Evolutionary conservation across 2,329 filamentous ascomycete genomes (phyloP), one percentile per base, ranked within the genome.

Genomic region (Penicillium sp.): DNA sequence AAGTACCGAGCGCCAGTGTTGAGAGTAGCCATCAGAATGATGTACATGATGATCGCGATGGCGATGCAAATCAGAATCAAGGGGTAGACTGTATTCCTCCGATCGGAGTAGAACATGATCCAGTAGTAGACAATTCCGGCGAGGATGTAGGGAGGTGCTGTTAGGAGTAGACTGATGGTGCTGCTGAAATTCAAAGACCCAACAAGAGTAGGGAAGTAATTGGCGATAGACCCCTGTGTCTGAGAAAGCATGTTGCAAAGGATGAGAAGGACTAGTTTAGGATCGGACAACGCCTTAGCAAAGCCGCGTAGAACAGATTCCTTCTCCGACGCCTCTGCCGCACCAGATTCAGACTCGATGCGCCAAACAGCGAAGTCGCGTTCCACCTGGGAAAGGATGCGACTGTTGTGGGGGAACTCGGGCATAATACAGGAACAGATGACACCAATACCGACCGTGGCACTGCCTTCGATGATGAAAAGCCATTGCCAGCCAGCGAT

Each of bases 101-200:
- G 65, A 53, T 75, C 71, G 1, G 69, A 72, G 45, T 73, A 71
- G 54, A 57, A 72, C 60, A 65, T 65, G 44, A 75, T 56, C 1
- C 51, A 62, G 52, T 66, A 73, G 54, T 70, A 74, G 37, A 75
- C 62, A 3, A 64, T 56, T 3, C 64, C 72, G 1, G 74, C 74
- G 2, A 77, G 66, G 5, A 78, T 64, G 41, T 78, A 80, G 1
- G 77, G 77, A 0, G 78, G 78, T 2, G 72, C 74, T 0, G 77
- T 80, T 4, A 80, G 69, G 7, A 80, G 68, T 8, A 80, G 60
- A 7, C 68, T 77, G 48, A 75, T 65, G 2, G 72, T 78, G 13
- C 43, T 46, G 40, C 46, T 51, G 53, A 65, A 65, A 10, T 56
- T 56, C 29, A 66, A 55, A 0, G 60, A 61, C 2, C 34, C 43